Conservation (phyloP, 2,329 filamentous ascomycete species). For the Plectosphaerella sp. region DNA sequence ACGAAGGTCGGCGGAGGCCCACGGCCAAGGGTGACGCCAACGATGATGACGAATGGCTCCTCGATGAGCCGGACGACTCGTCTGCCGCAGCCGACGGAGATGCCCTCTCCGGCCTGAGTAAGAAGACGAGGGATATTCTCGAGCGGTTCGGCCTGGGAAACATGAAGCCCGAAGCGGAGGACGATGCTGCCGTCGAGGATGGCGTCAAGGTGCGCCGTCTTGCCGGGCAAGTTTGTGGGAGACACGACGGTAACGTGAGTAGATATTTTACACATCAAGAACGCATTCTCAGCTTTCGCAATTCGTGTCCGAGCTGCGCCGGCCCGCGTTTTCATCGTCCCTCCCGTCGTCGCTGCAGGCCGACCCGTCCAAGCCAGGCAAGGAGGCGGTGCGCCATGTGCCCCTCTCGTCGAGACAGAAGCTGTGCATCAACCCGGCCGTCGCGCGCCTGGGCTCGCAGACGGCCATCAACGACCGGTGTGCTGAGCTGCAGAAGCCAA, state of each 20-base stretch:
- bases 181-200: conserved; percentile 48
- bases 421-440: conserved; percentile 82
- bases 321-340: conserved; percentile 72
- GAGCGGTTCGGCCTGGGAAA: conserved; percentile 54
- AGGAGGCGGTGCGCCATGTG: conserved; percentile 65
- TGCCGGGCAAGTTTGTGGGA: not conserved
- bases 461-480: conserved; percentile 92
- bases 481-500: conserved; percentile 79
- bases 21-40: conserved; percentile 24
- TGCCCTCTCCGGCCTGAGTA: conserved; percentile 57
- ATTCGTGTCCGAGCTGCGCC: conserved; percentile 76
- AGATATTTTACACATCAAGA: conserved; percentile 87
- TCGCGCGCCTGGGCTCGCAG: conserved; percentile 63
- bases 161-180: conserved; percentile 27
- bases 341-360: conserved; percentile 41
- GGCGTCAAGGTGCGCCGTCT: conserved; percentile 57
- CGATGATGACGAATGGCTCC: conserved; percentile 66
- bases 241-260: conserved; percentile 23
- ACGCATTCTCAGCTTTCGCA: conserved; percentile 91
- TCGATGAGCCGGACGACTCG: conserved; percentile 64
- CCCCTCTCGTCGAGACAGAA: conserved; percentile 84
- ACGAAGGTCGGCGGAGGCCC: conserved; percentile 20
- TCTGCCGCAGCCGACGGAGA: conserved; percentile 24
- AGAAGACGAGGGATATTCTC: conserved; percentile 71
- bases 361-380: conserved; percentile 7